Evolutionary conservation across 2,329 filamentous ascomycete species (phyloP).

Genomic region (Didymellaceae sp.): DNA sequence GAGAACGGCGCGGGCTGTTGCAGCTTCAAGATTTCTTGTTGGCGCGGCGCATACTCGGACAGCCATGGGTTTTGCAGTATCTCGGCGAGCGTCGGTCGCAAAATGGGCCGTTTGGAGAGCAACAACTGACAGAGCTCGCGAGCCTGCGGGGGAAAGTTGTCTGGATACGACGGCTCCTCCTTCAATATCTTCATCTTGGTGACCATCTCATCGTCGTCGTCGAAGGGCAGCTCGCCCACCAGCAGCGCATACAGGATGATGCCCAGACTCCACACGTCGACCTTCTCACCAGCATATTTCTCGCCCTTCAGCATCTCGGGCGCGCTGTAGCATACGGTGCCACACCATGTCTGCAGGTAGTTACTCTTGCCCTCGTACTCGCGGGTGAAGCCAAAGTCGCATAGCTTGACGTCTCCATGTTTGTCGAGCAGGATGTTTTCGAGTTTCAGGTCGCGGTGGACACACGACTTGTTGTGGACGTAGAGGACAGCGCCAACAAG

Average conservation of each 20-base stretch:
- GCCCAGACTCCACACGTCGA: slow-evolving; percentile 92
- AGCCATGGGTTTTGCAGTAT: slow-evolving; percentile 89
- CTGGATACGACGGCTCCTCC: slow-evolving; percentile 84
- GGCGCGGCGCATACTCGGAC: slow-evolving; percentile 81
- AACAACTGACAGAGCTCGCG: slow-evolving; percentile 76
- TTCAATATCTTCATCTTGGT: slow-evolving; percentile 86
- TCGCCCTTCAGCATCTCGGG: slow-evolving; percentile 99
- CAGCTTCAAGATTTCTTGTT: slow-evolving; percentile 86
- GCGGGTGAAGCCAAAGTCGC: slow-evolving; percentile 96
- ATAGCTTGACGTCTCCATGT: slow-evolving; percentile 94
- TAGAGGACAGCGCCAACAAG: slow-evolving; percentile 94
- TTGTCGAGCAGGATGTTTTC: slow-evolving; percentile 97
- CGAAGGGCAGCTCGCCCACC: slow-evolving; percentile 88
- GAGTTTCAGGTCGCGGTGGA: slow-evolving; percentile 94
- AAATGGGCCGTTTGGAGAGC: slow-evolving; percentile 87
- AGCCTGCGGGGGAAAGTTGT: slow-evolving; percentile 78
- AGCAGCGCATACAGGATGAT: slow-evolving; percentile 84
- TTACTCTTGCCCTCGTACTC: slow-evolving; percentile 96
- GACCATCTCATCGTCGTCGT: slow-evolving; percentile 89
- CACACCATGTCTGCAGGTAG: slow-evolving; percentile 96
- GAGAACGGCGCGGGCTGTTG: slow-evolving; percentile 83
- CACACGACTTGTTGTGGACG: slow-evolving; percentile 92
- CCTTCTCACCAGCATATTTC: slow-evolving; percentile 97
- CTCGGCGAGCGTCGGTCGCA: slow-evolving; percentile 81
- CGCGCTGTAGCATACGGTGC: slow-evolving; percentile 95